Evolutionary conservation across 495 filamentous ascomycete species (phyloP), one percentile per base, ranked within the genome.

Genomic region (Aspergillus baeticus): DNA sequence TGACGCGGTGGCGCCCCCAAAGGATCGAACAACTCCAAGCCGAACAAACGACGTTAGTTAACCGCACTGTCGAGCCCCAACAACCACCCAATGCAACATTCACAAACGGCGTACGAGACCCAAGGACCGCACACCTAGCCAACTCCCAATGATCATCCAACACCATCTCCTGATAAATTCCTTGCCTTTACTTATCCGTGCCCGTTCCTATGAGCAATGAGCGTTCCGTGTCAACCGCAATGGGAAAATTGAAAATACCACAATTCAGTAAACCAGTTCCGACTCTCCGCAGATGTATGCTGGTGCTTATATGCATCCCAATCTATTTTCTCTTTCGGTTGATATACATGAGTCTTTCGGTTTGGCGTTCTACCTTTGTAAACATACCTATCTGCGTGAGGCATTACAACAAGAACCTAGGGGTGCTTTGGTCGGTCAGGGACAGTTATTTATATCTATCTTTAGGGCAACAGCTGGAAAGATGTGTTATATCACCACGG

Each of bases 1-100:
- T 79, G 11, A 60, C 66, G 14, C 71, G 66, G 55, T 79, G 76
- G 76, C 66, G 76, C 11, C 75, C 76, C 1, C 59, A 73, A 45
- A 62, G 49, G 17, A 51, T 42, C 10, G 60, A 63, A 7, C 59
- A 52, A 60, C 56, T 54, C 17, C 57, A 58, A 50, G 38, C 34
- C 5, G 49, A 61, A 42, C 59, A 60, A 39, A 51, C 53, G n/a
- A 55, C 54, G 10, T 14, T 63, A 2, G 57, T 54, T 14, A 57
- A 26, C 49, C 56, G 61, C 56, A 54, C 53, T 5, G 26, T 36
- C 31, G 45, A 35, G 7, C n/a, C 44, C 26, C 26, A 29, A n/a
- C 54, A 56, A 10, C 11, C 36, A 31, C 10, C 41, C 14, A 55
- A 17, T 10, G 14, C 31, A 39, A 31, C 54, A 13, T 10, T 43